Evolutionary conservation across 495 filamentous ascomycete genomes (phyloP).

Genomic region (Podospora pseudoanserina): DNA sequence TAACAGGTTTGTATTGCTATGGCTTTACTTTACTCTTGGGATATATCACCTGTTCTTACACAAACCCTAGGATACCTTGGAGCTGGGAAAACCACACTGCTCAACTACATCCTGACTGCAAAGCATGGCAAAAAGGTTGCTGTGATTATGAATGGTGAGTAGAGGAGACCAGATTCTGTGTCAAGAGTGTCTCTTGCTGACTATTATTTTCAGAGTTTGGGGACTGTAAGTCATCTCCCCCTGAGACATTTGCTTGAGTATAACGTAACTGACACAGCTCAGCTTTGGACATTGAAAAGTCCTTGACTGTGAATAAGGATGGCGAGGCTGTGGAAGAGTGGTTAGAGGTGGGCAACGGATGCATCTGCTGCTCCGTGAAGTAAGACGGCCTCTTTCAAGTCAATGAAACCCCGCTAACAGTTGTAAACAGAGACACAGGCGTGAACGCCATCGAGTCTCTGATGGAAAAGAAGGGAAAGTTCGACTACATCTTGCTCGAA

Average conservation of each 20-base stretch:
- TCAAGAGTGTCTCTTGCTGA: not conserved
- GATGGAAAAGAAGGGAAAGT: conserved; percentile 90
- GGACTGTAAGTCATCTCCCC: conserved; percentile 61
- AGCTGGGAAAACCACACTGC: conserved; percentile 88
- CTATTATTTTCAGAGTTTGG: conserved; percentile 69
- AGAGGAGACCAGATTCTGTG: not conserved
- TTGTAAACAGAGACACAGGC: conserved; percentile 66
- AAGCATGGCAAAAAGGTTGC: conserved; percentile 96
- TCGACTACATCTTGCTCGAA: conserved; percentile 97
- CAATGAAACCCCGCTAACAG: conserved; percentile 7
- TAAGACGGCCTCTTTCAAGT: conserved; percentile 34
- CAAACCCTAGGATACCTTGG: conserved; percentile 66
- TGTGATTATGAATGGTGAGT: conserved; percentile 86
- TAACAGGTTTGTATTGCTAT: conserved; percentile 62
- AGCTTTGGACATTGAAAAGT: conserved; percentile 94
- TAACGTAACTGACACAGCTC: conserved; percentile 25
- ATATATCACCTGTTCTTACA: not conserved
- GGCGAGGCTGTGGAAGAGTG: conserved; percentile 88
- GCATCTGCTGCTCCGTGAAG: conserved; percentile 98
- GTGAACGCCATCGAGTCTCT: conserved; percentile 91
- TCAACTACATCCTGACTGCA: conserved; percentile 93
- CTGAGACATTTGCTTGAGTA: not conserved
- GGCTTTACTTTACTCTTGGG: not conserved
- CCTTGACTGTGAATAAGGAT: conserved; percentile 79
- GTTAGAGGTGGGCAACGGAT: conserved; percentile 94